phyloP scores from a whole-genome alignment of 148 eudicot species.

The Camellia lanceoleosa region DNA sequence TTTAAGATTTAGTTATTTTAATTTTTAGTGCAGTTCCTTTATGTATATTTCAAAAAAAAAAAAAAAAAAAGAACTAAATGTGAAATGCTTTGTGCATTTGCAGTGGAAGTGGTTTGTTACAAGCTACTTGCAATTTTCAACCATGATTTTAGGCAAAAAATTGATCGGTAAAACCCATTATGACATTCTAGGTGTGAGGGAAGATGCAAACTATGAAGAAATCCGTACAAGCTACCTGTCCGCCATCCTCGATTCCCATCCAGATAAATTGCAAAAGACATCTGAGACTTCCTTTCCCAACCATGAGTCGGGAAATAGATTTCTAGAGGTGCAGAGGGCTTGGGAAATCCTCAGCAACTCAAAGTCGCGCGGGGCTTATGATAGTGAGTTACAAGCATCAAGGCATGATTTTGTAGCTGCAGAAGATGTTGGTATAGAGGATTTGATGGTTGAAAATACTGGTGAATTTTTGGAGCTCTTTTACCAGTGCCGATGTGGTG shows the following conservation, averaged over 20 bases:
- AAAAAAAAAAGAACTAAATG: neutral
- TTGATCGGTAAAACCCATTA: slow-evolving; percentile 52
- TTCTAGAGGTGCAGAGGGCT: slow-evolving; percentile 69
- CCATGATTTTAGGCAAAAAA: slow-evolving; percentile 21
- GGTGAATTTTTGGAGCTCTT: slow-evolving; percentile 45
- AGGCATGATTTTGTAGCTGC: slow-evolving; percentile 46
- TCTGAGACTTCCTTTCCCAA: slow-evolving; percentile 19
- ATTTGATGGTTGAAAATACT: slow-evolving; percentile 44
- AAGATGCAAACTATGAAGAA: slow-evolving; percentile 66
- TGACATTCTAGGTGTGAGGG: slow-evolving; percentile 62
- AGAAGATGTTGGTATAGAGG: slow-evolving; percentile 61
- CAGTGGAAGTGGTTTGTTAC: slow-evolving; percentile 11
- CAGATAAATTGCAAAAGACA: slow-evolving; percentile 54
- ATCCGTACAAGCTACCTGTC: slow-evolving; percentile 65
- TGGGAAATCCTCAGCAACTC: slow-evolving; percentile 81
- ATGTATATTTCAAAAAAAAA: neutral
- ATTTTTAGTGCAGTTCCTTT: neutral
- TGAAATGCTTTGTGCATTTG: neutral
- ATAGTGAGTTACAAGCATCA: slow-evolving; percentile 41
- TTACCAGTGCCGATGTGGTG: slow-evolving; percentile 75
- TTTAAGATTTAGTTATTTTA: neutral
- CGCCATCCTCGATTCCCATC: slow-evolving; percentile 64
- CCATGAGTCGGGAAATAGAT: slow-evolving; percentile 32
- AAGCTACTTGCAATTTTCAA: neutral
- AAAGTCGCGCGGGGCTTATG: slow-evolving; percentile 56